Percentiles rank a stretch among this genome's conserved stretches.
These are phyloP conservation scores for Graphilbum sp. DNA, from an alignment of 2,329 filamentous ascomycete species.

Conservation along the genomic window DNA sequence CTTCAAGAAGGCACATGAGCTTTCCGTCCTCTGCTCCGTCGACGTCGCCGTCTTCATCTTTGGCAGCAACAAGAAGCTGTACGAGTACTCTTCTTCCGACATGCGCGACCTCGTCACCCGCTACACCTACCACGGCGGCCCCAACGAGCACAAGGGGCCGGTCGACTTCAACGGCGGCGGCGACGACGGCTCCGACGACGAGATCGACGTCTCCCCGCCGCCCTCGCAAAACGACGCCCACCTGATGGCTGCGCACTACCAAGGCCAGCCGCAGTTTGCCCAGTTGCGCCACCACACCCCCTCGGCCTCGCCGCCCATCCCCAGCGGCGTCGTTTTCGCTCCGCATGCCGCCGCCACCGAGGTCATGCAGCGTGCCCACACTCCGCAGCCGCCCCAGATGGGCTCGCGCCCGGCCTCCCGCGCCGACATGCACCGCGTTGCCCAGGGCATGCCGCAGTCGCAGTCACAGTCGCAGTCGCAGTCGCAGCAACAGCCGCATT, in stretches of 20 bases:
- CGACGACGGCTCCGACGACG: constrained; percentile 64
- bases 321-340: constrained; percentile 56
- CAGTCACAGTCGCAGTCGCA: too few relatives aligned
- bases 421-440: constrained; percentile 60
- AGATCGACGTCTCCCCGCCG: constrained; percentile 59
- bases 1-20: constrained; percentile 98
- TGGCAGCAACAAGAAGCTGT: constrained; percentile 96
- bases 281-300: constrained; percentile 71
- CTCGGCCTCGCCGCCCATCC: constrained; percentile 76
- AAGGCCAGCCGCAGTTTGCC: constrained; percentile 51
- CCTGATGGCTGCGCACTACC: constrained; percentile 49
- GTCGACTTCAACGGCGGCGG: constrained; percentile 78
- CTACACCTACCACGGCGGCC: constrained; percentile 83
- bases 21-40: constrained; percentile 93
- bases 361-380: constrained; percentile 48
- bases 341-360: constrained; percentile 25
- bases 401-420: constrained; percentile 65
- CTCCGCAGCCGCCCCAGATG: constrained; percentile 64
- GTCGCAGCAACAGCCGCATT: too few relatives aligned
- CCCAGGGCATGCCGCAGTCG: constrained; percentile 57
- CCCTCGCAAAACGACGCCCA: constrained; percentile 47
- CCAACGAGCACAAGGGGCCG: constrained; percentile 93
- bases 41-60: constrained; percentile 99
- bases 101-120: constrained; percentile 80
- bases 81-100: constrained; percentile 89